Evolutionary conservation across 352 stramenopile species (phyloP), one percentile per base, ranked within the genome.

Genomic region (Paralagenidium karlingii): DNA sequence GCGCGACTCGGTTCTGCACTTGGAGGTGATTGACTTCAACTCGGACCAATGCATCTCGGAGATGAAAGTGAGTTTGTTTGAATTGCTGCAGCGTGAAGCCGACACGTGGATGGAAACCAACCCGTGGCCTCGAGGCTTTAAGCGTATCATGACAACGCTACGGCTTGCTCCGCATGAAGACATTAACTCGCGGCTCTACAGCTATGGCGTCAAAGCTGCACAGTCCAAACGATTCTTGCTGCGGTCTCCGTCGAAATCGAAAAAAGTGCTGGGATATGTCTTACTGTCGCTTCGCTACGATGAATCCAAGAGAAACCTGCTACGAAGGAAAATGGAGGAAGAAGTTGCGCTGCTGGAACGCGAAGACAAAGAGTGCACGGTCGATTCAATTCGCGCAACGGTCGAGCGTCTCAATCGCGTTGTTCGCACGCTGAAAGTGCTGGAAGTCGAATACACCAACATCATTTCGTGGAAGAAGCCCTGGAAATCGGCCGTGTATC

Each of bases 381-480:
- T 92, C 21, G 78, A 92, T 22, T 82, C 73, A 2, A 49, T 92
- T 10, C 58, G 66, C 6, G 59, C 58, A 19, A 92, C 77, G 16
- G 75, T 89, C 25, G 73, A 89, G 26, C 73, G 78, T 3, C 63
- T 89, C 45, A 57, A 58, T 24, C 68, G 75, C 10, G 65, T 79
- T 13, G 59, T 84, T 21, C 70, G 77, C 31, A 49, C 63, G 3
- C 67, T 88, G n/a, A 70, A 82, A 39, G 81, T 65, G 49, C 49
- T 84, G 33, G 78, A 89, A 43, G 60, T 70, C 15, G 60, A 82
- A 37, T 92, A 92, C 41, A 56, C 51, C 22, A 63, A 78, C 24
- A 61, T 92, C 12, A 92, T 92, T 41, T 67, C 73, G 15, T 92
- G 78, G 78, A 89, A 87, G 37, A 79, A 87, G 63, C 81, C 68